Evolutionary conservation across 495 filamentous ascomycete genomes (phyloP).

Genomic region (Halenospora varia): DNA sequence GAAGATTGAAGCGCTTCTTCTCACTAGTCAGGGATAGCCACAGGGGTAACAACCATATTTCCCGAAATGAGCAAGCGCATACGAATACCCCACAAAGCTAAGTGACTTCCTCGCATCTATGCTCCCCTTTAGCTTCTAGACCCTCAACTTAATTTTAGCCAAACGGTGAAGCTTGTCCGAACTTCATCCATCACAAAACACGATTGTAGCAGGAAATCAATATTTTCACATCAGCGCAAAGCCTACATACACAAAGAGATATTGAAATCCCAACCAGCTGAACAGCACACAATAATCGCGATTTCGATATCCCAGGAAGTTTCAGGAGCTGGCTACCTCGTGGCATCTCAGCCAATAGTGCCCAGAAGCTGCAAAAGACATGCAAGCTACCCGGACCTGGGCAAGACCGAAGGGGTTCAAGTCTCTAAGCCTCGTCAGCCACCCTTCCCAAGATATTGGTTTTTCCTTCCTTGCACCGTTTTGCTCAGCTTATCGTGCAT

Average conservation of each 20-base stretch:
- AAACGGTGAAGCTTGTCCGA: no score
- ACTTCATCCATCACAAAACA: no score
- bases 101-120: background rate
- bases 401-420: background rate
- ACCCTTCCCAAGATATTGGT: background rate
- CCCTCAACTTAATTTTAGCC: background rate
- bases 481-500: background rate
- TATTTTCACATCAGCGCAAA: background rate
- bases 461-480: background rate
- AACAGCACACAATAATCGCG: background rate
- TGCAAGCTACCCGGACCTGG: background rate
- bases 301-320: background rate
- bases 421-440: background rate
- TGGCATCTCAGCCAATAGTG: background rate
- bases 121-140: background rate
- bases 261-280: background rate
- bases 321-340: background rate
- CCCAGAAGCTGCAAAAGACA: background rate
- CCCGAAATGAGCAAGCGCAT: background rate
- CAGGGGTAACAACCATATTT: constrained; percentile 2
- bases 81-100: background rate
- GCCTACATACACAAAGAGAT: background rate
- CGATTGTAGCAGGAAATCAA: no score
- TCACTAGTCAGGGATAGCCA: background rate
- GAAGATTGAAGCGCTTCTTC: background rate